Conservation (phyloP, 1,139 yeast genomes). For the Taphrina confusa region DNA sequence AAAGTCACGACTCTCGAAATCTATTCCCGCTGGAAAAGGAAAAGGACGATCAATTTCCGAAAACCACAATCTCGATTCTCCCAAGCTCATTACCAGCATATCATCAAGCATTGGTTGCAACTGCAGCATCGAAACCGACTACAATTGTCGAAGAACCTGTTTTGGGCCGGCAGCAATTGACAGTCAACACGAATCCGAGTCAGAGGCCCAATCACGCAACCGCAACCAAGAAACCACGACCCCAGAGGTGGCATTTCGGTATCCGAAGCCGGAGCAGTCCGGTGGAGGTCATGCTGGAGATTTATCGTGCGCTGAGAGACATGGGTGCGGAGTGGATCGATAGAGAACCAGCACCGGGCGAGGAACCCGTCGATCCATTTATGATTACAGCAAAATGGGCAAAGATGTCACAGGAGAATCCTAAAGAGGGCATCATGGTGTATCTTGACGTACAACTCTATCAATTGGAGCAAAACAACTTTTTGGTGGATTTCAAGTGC, state of each 20-base stretch:
- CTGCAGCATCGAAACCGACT: slow-evolving; percentile 44
- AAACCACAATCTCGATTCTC: slow-evolving; percentile 34
- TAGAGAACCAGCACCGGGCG: slow-evolving; percentile 22
- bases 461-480: slow-evolving; percentile 93
- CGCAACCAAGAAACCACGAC: slow-evolving; percentile 32
- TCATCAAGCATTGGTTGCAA: slow-evolving; percentile 89
- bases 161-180: slow-evolving; percentile 46
- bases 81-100: slow-evolving; percentile 94
- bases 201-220: slow-evolving; percentile 42
- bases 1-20: slow-evolving; percentile 7
- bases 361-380: slow-evolving; percentile 81
- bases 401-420: slow-evolving; percentile 56
- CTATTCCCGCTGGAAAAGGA: slow-evolving; percentile 18
- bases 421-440: slow-evolving; percentile 54
- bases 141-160: slow-evolving; percentile 28
- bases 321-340: slow-evolving; percentile 95
- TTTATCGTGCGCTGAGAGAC: slow-evolving; percentile 87
- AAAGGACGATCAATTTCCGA: slow-evolving; percentile 1
- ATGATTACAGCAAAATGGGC: slow-evolving; percentile 96
- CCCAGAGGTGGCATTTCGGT: slow-evolving; percentile 97
- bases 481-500: slow-evolving; percentile 93
- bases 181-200: slow-evolving; percentile 46
- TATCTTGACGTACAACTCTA: slow-evolving; percentile 96
- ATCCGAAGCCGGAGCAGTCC: slow-evolving; percentile 95
- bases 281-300: slow-evolving; percentile 97